A percentile compares a stretch with the other conserved stretches of the same genome.
These are phyloP conservation scores for Plasmodium billcollinsi DNA, from an alignment of 169 alveolate genomes.

Conservation along the genomic window DNA sequence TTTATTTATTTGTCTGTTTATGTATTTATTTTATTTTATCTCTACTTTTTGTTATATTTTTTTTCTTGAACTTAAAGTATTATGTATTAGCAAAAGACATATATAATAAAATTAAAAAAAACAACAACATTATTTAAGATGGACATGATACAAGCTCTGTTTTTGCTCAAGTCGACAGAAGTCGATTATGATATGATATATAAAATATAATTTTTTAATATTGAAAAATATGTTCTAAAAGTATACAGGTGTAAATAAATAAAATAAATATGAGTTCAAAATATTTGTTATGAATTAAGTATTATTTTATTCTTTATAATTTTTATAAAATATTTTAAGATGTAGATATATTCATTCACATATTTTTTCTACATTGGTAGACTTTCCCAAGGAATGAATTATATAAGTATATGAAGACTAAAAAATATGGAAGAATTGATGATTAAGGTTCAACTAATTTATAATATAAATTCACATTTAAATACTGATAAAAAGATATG, in stretches of 20 bases:
- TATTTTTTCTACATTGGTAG: neutral
- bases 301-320: neutral
- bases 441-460: conserved; percentile 30
- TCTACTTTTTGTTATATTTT: neutral
- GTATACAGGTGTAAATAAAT: conserved; percentile 22
- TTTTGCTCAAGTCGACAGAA: conserved; percentile 6
- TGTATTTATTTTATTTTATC: neutral
- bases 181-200: conserved; percentile 16
- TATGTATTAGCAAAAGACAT: conserved; percentile 1
- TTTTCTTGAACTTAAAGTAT: neutral
- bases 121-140: neutral
- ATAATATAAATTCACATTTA: conserved; percentile 3
- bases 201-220: conserved; percentile 12
- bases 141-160: conserved; percentile 35
- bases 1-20: neutral
- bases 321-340: neutral
- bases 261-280: neutral
- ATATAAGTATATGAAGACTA: conserved; percentile 11
- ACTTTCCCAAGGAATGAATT: conserved; percentile 16
- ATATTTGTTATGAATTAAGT: no score
- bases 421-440: conserved; percentile 21
- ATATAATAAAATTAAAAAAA: conserved; percentile 5
- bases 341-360: neutral
- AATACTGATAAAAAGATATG: neutral
- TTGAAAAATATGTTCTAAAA: conserved; percentile 26